Base-by-base conservation (phyloP, 495 filamentous ascomycete genomes). In the Podospora australis region DNA sequence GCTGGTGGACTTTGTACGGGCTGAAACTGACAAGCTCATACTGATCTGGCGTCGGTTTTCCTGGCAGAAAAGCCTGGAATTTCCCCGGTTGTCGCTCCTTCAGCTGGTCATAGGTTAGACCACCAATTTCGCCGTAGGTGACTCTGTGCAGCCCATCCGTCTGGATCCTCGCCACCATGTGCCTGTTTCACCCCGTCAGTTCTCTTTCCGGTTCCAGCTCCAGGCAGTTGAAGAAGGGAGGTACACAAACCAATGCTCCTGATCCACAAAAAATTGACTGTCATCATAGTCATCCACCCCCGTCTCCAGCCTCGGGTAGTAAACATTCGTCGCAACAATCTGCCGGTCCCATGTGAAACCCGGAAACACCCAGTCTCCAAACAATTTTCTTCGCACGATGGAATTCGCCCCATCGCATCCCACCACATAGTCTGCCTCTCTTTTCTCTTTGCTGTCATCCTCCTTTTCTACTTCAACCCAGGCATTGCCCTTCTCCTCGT, bases 261-360 rank as follows among this genome's bases (percentile, higher is more conserved):
- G 80, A 42, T 83, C 71, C 9, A 82, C 59, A 50, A 80, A 75
- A 52, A 80, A 81, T 55, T 78, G 80, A 26, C 71, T 67, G 53
- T 83, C 80, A 55, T 68, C 66, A 50, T 71, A 80, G 24, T 64
- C 70, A 49, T 69, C 80, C 46, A 75, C 71, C 6, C 35, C 42
- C 16, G 67, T 59, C 50, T 81, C 80, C 49, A 77, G 71, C n/a
- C n/a, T n/a, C n/a, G n/a, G n/a, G 49, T 79, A 78, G 57, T 78
- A 80, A 55, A 81, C 78, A 64, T 84, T 84, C 4, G 80, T 81
- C 36, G 80, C 79, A 39, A 84, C 70, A 46, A 84, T 77, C 54
- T 79, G 78, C 39, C 62, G 64, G 29, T 79, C 66, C 67, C 77
- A 71, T 1, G 80, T 84, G 50, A 78, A 75, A 0, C 79, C 80